These are phyloP conservation scores for Adansonia rubrostipa DNA, from an alignment of 441 rosid species.

Conservation along the genomic window DNA sequence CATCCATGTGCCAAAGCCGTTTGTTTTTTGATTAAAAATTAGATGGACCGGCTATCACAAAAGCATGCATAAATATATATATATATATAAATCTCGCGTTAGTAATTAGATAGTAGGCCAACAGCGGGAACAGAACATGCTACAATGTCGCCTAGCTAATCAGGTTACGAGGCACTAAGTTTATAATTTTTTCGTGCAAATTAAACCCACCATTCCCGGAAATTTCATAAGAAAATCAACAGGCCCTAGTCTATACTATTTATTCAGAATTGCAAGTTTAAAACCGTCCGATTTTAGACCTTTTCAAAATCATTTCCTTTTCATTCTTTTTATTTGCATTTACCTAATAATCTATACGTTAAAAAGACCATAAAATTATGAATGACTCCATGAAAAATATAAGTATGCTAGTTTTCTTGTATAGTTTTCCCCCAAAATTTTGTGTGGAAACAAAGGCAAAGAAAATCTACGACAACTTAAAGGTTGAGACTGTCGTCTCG, in stretches of 20 bases:
- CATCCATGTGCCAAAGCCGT: slow-evolving; percentile 24
- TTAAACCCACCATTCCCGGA: not conserved
- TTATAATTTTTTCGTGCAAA: not conserved
- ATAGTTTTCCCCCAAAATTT: not conserved
- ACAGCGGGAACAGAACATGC: not conserved
- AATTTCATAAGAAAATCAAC: not conserved
- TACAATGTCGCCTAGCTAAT: not conserved
- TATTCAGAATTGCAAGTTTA: not conserved
- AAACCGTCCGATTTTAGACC: not conserved
- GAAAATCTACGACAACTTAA: not conserved
- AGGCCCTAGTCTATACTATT: not conserved
- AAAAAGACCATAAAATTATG: not conserved
- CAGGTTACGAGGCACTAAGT: not conserved
- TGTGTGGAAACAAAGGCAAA: not conserved
- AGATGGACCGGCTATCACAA: too few species aligned
- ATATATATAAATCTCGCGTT: not conserved
- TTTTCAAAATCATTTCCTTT: too few species aligned
- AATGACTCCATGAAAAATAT: not conserved
- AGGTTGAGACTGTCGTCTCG: slow-evolving; percentile 1
- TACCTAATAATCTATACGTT: not conserved
- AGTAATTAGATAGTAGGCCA: not conserved
- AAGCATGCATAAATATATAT: too few species aligned
- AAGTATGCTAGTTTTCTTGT: not conserved
- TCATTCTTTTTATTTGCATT: not conserved
- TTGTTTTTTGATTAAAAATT: not conserved